Percentiles rank a stretch among this genome's conserved stretches.
phyloP scores from a whole-genome alignment of 352 stramenopile genomes.

The Globisporangium iwayamae region DNA sequence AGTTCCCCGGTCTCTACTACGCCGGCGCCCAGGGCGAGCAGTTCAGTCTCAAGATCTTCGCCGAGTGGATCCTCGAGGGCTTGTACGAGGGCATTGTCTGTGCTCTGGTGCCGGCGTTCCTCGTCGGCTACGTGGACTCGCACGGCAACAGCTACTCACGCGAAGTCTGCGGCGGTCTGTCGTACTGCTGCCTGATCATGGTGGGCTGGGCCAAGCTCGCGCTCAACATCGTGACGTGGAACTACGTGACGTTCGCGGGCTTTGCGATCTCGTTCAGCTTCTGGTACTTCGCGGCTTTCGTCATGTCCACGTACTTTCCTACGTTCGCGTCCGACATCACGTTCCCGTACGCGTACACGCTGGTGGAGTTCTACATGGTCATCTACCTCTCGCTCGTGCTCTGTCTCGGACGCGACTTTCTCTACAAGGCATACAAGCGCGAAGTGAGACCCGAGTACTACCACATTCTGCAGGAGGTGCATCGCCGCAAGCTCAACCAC shows the following conservation, averaged over 20 bases:
- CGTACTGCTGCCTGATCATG: constrained; percentile 79
- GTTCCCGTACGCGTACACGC: constrained; percentile 73
- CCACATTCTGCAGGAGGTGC: constrained; percentile 81
- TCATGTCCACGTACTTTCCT: constrained; percentile 60
- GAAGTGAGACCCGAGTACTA: constrained; percentile 86
- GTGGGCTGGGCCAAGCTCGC: constrained; percentile 78
- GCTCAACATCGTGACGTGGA: constrained; percentile 85
- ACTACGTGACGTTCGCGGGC: constrained; percentile 47
- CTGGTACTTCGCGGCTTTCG: constrained; percentile 64
- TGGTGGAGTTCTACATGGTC: constrained; percentile 78
- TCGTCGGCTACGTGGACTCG: constrained; percentile 61
- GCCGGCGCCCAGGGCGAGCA: constrained; percentile 74
- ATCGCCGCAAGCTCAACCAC: constrained; percentile 35
- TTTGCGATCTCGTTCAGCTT: constrained; percentile 68
- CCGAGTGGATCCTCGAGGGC: constrained; percentile 76
- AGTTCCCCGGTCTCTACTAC: constrained; percentile 81
- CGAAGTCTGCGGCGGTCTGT: constrained; percentile 64
- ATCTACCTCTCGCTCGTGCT: constrained; percentile 69
- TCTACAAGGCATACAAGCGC: constrained; percentile 85
- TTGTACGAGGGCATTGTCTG: constrained; percentile 77
- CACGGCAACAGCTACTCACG: constrained; percentile 57
- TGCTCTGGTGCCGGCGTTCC: constrained; percentile 57
- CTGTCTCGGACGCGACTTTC: constrained; percentile 71
- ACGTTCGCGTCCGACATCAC: constrained; percentile 58
- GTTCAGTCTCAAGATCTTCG: constrained; percentile 78